phyloP scores from a whole-genome alignment of 768 basidiomycete species.

The Glaciozyma antarctica region DNA sequence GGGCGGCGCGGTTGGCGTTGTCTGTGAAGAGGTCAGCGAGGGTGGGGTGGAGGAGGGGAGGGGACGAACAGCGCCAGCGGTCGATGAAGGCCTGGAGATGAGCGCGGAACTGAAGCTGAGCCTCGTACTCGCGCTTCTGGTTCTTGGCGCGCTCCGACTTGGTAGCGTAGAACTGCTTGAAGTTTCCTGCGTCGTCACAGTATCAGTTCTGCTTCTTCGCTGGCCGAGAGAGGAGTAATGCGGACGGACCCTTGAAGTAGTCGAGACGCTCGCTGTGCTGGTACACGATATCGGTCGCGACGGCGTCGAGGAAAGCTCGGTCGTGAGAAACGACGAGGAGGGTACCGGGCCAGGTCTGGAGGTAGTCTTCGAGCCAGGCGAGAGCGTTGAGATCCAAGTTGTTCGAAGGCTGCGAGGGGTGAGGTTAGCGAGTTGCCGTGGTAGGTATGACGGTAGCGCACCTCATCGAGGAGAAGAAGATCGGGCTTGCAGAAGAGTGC shows the following conservation, averaged over 20 bases:
- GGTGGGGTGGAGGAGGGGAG: conserved; percentile 8
- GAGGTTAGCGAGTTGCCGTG: background rate
- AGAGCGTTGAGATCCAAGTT: conserved; percentile 96
- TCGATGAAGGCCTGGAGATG: conserved; percentile 98
- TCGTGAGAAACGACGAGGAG: conserved; percentile 69
- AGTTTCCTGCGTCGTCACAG: conserved; percentile 48
- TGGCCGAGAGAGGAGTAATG: background rate
- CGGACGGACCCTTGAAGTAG: conserved; percentile 73
- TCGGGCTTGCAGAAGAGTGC: conserved; percentile 85
- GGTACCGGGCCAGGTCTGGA: conserved; percentile 34
- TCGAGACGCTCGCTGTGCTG: conserved; percentile 81
- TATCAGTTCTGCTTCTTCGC: background rate
- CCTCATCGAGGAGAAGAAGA: conserved; percentile 44
- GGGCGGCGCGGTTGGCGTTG: conserved; percentile 54
- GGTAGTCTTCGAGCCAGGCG: conserved; percentile 52
- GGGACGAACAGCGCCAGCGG: conserved; percentile 74
- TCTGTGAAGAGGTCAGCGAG: background rate
- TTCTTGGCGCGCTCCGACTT: conserved; percentile 90
- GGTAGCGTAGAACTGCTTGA: conserved; percentile 96
- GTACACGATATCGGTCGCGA: conserved; percentile 97
- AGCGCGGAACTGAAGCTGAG: conserved; percentile 88
- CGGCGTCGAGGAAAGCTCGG: conserved; percentile 89
- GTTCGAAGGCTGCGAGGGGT: conserved; percentile 51
- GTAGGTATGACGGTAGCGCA: background rate
- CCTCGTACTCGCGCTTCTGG: conserved; percentile 76